Conservation (phyloP, 208 protist species). For the Acanthamoeba royreba region DNA sequence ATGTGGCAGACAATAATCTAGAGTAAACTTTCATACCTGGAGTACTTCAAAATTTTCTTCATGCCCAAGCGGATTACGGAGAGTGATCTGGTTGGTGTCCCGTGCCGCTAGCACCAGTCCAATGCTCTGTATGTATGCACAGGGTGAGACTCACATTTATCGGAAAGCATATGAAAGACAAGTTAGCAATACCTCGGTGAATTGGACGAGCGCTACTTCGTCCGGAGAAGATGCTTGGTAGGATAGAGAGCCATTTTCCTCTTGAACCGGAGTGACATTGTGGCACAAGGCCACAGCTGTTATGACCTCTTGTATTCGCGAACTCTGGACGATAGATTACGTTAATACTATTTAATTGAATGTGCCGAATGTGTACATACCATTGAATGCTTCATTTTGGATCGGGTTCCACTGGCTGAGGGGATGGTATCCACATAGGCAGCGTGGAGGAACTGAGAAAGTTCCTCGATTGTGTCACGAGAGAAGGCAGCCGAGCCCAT, state of each 20-base stretch:
- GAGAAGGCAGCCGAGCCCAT: conserved; percentile 73
- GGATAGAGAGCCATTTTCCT: neutral
- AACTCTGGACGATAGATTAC: neutral
- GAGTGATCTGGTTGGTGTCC: conserved; percentile 57
- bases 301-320: conserved; percentile 79
- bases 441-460: conserved; percentile 20
- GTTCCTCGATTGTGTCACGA: conserved; percentile 57
- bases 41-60: conserved; percentile 89
- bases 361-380: neutral
- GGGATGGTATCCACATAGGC: neutral
- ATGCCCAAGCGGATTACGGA: conserved; percentile 55
- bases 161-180: neutral
- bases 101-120: conserved; percentile 59
- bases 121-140: neutral
- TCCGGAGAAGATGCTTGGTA: conserved; percentile 84
- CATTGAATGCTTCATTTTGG: neutral
- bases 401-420: neutral
- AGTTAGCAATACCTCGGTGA: conserved; percentile 78
- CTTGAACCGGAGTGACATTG: conserved; percentile 94
- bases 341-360: neutral
- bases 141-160: neutral
- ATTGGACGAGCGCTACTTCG: conserved; percentile 94
- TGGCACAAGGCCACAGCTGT: conserved; percentile 92
- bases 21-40: no score
- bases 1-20: no score